A percentile compares a stretch with the other conserved stretches of the same genome.
Evolutionary conservation across 1,284 basidiomycete genomes (phyloP).

Genomic region (Flammula alnicola): DNA sequence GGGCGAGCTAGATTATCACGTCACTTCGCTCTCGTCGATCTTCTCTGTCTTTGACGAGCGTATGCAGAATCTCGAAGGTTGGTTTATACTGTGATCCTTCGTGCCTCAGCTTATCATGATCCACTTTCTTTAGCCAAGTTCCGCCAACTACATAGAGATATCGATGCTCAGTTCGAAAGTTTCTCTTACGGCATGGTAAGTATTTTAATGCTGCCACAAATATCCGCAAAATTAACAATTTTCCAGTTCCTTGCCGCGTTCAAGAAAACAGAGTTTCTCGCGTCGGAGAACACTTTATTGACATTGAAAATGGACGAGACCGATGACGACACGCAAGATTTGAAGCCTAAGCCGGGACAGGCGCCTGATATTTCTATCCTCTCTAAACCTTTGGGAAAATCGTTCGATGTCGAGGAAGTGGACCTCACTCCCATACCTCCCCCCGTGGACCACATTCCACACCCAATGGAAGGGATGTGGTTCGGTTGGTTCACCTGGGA

Average conservation of each 20-base stretch:
- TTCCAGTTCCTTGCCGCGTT: no score
- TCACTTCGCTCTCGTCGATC: constrained; percentile 4
- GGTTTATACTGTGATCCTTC: neutral
- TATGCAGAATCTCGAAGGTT: constrained; percentile 10
- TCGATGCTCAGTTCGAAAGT: constrained; percentile 9
- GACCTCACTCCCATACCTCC: neutral
- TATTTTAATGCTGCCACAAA: neutral
- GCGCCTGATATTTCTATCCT: neutral
- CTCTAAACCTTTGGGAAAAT: neutral
- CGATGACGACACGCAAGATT: neutral
- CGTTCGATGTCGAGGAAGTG: constrained; percentile 3
- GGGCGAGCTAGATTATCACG: constrained; percentile 7
- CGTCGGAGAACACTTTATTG: neutral
- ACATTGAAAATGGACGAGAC: neutral
- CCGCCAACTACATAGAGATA: constrained; percentile 8
- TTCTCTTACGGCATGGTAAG: constrained; percentile 17
- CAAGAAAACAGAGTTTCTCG: no score
- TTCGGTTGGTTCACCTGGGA: constrained; percentile 2
- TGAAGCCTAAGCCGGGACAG: neutral
- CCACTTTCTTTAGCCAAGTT: constrained; percentile 8
- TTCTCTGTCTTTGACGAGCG: constrained; percentile 15
- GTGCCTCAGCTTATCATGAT: neutral
- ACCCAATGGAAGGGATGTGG: constrained; percentile 15
- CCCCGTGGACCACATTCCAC: neutral
- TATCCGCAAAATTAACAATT: no score